Evolutionary conservation across 1,139 yeast species (phyloP).

Genomic region (Scheffersomyces titani): DNA sequence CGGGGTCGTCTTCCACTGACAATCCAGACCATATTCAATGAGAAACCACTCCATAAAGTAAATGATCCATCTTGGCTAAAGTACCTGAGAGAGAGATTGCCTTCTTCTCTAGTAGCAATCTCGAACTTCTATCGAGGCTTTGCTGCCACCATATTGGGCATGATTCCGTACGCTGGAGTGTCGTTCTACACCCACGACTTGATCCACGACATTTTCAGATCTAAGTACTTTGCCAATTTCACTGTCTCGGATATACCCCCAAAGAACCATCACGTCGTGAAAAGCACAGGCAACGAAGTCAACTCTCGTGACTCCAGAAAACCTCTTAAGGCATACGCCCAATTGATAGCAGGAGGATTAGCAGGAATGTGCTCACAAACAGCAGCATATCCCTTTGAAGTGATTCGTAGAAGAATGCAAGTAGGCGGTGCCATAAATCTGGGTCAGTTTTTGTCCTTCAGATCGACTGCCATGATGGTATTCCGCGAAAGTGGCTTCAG

Average conservation of each 20-base stretch:
- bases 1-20: slow-evolving; percentile 60
- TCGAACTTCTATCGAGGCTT: slow-evolving; percentile 92
- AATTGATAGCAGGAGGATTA: slow-evolving; percentile 87
- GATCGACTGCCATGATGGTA: slow-evolving; percentile 56
- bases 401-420: slow-evolving; percentile 91
- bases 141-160: slow-evolving; percentile 90
- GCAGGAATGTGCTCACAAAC: slow-evolving; percentile 97
- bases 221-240: slow-evolving; percentile 51
- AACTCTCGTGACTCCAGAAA: slow-evolving; percentile 54
- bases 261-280: slow-evolving; percentile 15
- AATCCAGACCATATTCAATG: slow-evolving; percentile 57
- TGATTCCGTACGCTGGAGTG: slow-evolving; percentile 98
- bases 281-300: slow-evolving; percentile 23
- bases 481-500: slow-evolving; percentile 71
- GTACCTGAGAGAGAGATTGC: slow-evolving; percentile 31
- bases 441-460: slow-evolving; percentile 59
- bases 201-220: slow-evolving; percentile 81
- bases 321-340: slow-evolving; percentile 88
- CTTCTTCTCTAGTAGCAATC: slow-evolving; percentile 40
- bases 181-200: slow-evolving; percentile 93
- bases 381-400: slow-evolving; percentile 96
- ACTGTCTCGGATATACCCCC: slow-evolving; percentile 42
- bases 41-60: slow-evolving; percentile 52
- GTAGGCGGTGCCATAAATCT: slow-evolving; percentile 81
- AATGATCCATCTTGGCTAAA: slow-evolving; percentile 41